phyloP scores from a whole-genome alignment of 352 stramenopile genomes.

The Nothophytophthora sp. region DNA sequence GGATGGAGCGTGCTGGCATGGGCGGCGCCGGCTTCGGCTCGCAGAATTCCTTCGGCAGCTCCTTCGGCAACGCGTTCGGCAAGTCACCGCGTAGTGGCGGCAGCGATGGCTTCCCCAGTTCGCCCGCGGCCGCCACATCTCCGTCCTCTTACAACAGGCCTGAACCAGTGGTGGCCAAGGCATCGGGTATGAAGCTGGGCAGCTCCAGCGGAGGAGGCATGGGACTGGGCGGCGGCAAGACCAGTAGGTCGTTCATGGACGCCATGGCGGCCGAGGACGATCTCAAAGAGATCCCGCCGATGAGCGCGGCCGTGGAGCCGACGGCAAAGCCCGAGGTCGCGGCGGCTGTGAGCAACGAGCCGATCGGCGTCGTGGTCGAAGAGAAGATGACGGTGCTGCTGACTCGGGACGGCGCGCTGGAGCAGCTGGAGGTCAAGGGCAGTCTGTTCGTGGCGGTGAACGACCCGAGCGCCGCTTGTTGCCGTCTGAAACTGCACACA shows the following conservation, averaged over 20 bases:
- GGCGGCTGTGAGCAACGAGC: slow-evolving; percentile 74
- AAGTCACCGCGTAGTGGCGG: slow-evolving; percentile 60
- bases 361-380: slow-evolving; percentile 80
- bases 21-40: slow-evolving; percentile 71
- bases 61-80: slow-evolving; percentile 62
- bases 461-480: slow-evolving; percentile 64
- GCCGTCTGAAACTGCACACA: slow-evolving; percentile 73
- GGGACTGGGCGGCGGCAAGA: slow-evolving; percentile 60
- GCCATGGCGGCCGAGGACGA: slow-evolving; percentile 87
- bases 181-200: slow-evolving; percentile 69
- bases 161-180: slow-evolving; percentile 52
- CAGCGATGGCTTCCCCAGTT: slow-evolving; percentile 38
- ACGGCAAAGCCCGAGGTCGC: slow-evolving; percentile 61
- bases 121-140: slow-evolving; percentile 46
- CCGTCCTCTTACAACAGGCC: slow-evolving; percentile 65
- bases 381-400: slow-evolving; percentile 88
- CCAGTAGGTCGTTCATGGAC: slow-evolving; percentile 84
- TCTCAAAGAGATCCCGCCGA: slow-evolving; percentile 84
- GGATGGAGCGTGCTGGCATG: slow-evolving; percentile 73
- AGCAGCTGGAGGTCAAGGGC: slow-evolving; percentile 89
- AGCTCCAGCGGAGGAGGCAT: slow-evolving; percentile 46
- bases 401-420: slow-evolving; percentile 77
- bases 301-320: slow-evolving; percentile 68
- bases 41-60: slow-evolving; percentile 73
- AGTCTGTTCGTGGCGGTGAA: slow-evolving; percentile 87